Evolutionary conservation across 495 filamentous ascomycete species (phyloP).

Genomic region (Parachaetomium inaequale): DNA sequence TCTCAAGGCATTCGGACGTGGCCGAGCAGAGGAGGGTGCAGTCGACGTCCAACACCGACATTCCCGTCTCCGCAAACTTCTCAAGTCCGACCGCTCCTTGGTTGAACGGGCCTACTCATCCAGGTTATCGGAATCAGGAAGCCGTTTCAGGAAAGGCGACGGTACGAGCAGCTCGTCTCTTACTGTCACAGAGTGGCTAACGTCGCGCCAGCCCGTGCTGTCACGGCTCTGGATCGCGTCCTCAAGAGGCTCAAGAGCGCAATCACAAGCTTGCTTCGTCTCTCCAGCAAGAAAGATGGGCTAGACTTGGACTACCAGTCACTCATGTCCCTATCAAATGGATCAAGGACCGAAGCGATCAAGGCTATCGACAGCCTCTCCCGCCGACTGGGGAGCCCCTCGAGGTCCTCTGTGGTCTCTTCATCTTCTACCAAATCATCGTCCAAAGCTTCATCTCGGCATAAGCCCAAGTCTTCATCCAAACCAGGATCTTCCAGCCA

Average conservation of each 20-base stretch:
- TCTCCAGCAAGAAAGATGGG: slow-evolving; percentile 23
- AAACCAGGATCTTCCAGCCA: neutral
- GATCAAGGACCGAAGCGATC: slow-evolving; percentile 34
- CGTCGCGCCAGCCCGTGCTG: slow-evolving; percentile 24
- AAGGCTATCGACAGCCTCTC: slow-evolving; percentile 35
- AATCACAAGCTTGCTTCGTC: slow-evolving; percentile 27
- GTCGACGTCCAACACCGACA: slow-evolving; percentile 37
- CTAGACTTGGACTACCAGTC: slow-evolving; percentile 35
- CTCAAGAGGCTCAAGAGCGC: slow-evolving; percentile 29
- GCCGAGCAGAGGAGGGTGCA: slow-evolving; percentile 8
- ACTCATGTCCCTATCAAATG: slow-evolving; percentile 35
- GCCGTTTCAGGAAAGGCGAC: slow-evolving; percentile 32
- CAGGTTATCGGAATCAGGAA: slow-evolving; percentile 25
- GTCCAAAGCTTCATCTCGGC: slow-evolving; percentile 16
- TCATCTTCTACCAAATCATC: slow-evolving; percentile 15
- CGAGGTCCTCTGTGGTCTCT: slow-evolving; percentile 21
- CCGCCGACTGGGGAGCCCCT: slow-evolving; percentile 26
- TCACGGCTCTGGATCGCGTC: slow-evolving; percentile 30
- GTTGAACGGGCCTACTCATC: slow-evolving; percentile 31
- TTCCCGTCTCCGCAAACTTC: slow-evolving; percentile 32
- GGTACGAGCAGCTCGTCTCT: slow-evolving; percentile 22
- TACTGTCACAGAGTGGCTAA: slow-evolving; percentile 9
- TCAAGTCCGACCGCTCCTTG: slow-evolving; percentile 31
- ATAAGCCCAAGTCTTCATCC: slow-evolving; percentile 7
- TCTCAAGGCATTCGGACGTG: slow-evolving; percentile 29